Evolutionary conservation across 805 yeast genomes (phyloP), one percentile per base, ranked within the genome.

Genomic region (Ogataea kodamae): DNA sequence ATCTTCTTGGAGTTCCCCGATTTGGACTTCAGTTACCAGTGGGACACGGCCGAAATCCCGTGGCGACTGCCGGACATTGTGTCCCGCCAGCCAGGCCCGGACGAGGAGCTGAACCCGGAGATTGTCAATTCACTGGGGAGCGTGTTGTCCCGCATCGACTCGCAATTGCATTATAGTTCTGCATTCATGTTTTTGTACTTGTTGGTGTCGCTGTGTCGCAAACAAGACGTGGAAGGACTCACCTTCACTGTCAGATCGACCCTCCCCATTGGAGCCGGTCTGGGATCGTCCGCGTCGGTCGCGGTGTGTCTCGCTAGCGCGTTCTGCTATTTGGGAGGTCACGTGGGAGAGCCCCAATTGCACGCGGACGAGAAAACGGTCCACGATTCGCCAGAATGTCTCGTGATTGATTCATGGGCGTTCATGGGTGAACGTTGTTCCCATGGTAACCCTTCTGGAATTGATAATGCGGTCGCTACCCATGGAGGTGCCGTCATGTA

Each of bases 381-480:
- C 2, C 46, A 44, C 20, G 63, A 58, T 29, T 52, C 62, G 0
- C 58, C 54, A 4, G 79, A 72, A 33, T 67, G 78, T 16, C 59
- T 65, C n/a, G 72, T 78, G 42, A 78, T 92, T 40, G 90, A 90
- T 45, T 61, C 68, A 5, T 89, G 96, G 95, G 79, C 97, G 1
- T 82, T 82, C 45, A 69, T 90, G 65, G 97, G 97, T 22, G 98
- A 92, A 58, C 82, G 81, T 55, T 87, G 97, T 55, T 84, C 89
- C 47, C 97, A 90, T 55, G 97, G 97, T 2, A 88, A 84, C 49
- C 98, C 98, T 6, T 81, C 94, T 12, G 98, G 98, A 9, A 87
- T 92, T 33, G 98, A 92, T 57, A 92, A 92, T 54, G 88, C 96
- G 0, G 97, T 90, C 30, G 94, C 97, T 2, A 83, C 96, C 0